phyloP scores from a whole-genome alignment of 176 grass and related monocot genomes.

The Eleusine coracana region DNA sequence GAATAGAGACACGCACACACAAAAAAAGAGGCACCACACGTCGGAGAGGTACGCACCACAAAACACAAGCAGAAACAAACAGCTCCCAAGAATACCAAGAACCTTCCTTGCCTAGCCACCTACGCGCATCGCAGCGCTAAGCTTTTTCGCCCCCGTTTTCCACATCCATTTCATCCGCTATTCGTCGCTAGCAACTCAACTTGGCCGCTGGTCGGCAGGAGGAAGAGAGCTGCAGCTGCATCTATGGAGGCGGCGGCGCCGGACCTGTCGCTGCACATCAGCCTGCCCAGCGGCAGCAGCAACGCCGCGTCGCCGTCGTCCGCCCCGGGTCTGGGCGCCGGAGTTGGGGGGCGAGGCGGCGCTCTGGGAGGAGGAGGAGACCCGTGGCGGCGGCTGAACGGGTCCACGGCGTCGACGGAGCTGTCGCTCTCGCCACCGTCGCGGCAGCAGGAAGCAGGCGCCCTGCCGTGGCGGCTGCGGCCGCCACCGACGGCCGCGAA shows the following conservation, averaged over 20 bases:
- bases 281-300: slow-evolving; percentile 53
- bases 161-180: not conserved
- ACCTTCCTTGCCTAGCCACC: not conserved
- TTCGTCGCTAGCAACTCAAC: not conserved
- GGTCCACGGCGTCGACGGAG: slow-evolving; percentile 60
- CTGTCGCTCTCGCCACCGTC: slow-evolving; percentile 47
- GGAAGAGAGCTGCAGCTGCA: not conserved
- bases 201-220: no score
- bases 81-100: slow-evolving; percentile 36
- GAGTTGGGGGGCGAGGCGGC: not conserved
- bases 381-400: slow-evolving; percentile 44
- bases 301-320: not conserved
- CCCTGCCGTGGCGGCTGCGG: slow-evolving; percentile 14
- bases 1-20: not conserved
- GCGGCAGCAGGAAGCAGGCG: not conserved
- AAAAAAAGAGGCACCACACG: slow-evolving; percentile 15
- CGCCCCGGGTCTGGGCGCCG: not conserved
- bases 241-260: slow-evolving; percentile 52
- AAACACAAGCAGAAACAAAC: slow-evolving; percentile 27
- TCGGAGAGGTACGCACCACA: not conserved
- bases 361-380: not conserved
- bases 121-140: not conserved
- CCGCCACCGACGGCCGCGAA: not conserved
- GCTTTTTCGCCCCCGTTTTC: not conserved
- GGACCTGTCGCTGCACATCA: slow-evolving; percentile 89